Conservation (phyloP, 768 basidiomycete species). For the Pulveroboletus sp. region DNA sequence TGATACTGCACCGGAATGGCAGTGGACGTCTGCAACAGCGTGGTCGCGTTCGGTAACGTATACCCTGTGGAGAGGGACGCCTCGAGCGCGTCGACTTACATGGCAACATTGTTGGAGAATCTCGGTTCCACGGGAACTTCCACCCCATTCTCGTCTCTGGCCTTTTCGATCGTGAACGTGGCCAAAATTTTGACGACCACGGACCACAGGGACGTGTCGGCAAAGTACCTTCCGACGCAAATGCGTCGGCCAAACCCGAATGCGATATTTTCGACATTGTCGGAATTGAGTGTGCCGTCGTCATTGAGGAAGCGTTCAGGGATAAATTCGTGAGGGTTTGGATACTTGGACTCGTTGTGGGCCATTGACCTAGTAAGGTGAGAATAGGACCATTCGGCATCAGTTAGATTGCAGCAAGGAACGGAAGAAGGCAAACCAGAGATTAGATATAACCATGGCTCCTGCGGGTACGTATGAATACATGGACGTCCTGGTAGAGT, state of each 20-base stretch:
- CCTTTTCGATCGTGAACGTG: slow-evolving; percentile 13
- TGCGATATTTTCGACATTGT: slow-evolving; percentile 8
- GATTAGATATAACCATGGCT: slow-evolving; percentile 13
- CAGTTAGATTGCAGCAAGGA: not conserved
- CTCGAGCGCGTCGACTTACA: slow-evolving; percentile 8
- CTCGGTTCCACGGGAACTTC: slow-evolving; percentile 18
- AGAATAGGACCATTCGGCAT: not conserved
- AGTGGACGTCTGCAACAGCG: slow-evolving; percentile 8
- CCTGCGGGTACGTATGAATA: slow-evolving; percentile 7
- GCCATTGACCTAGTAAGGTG: slow-evolving; percentile 19
- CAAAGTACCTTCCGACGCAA: slow-evolving; percentile 27
- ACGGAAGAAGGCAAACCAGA: slow-evolving; percentile 11
- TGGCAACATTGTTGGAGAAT: not conserved
- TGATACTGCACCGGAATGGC: slow-evolving; percentile 15
- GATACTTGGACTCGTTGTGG: slow-evolving; percentile 31
- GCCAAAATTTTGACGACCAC: slow-evolving; percentile 18
- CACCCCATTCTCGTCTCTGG: slow-evolving; percentile 15
- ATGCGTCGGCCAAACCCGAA: slow-evolving; percentile 31
- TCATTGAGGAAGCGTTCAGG: slow-evolving; percentile 39
- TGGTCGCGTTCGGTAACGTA: not conserved
- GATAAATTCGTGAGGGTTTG: slow-evolving; percentile 33
- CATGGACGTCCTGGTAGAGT: not conserved
- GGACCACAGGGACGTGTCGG: slow-evolving; percentile 22
- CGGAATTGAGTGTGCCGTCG: slow-evolving; percentile 15
- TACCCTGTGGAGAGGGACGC: not conserved